phyloP scores from a whole-genome alignment of 306 rosid species.

The Bauhinia variegata region DNA sequence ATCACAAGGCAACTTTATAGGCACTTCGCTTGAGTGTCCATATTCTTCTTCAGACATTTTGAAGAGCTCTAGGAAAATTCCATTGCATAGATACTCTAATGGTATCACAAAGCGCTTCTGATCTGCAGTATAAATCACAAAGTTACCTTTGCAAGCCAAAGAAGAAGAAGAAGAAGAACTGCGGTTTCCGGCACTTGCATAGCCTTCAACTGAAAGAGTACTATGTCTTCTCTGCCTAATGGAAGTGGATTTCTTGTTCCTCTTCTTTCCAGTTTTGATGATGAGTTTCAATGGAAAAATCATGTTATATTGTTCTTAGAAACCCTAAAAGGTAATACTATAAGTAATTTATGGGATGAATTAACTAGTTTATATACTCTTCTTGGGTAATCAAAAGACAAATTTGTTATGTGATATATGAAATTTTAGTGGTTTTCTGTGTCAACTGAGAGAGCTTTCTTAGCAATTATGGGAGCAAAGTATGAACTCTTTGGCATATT shows the following conservation, averaged over 20 bases:
- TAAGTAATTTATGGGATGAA: not conserved
- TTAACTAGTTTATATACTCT: not conserved
- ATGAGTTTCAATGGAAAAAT: not conserved
- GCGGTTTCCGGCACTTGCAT: not conserved
- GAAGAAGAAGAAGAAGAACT: not conserved
- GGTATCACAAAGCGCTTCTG: constrained; percentile 37
- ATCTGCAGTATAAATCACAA: constrained; percentile 38
- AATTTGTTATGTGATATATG: not conserved
- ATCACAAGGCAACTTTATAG: constrained; percentile 49
- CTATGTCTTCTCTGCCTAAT: not conserved
- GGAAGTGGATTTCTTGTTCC: not conserved
- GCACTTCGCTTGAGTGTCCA: constrained; percentile 39
- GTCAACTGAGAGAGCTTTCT: not conserved
- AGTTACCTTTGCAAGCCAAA: constrained; percentile 32
- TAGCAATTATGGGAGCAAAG: too few species aligned
- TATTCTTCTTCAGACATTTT: constrained; percentile 39
- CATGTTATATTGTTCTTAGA: not conserved
- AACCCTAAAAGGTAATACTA: too few species aligned
- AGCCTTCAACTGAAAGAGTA: not conserved
- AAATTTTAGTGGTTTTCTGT: not conserved
- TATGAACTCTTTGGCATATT: too few species aligned
- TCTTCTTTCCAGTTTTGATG: constrained; percentile 10
- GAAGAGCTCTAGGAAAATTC: constrained; percentile 32
- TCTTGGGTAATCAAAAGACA: not conserved
- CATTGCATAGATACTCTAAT: constrained; percentile 24